phyloP scores from a whole-genome alignment of 768 basidiomycete species.

The Rhodosporidiobolus odoratus region DNA sequence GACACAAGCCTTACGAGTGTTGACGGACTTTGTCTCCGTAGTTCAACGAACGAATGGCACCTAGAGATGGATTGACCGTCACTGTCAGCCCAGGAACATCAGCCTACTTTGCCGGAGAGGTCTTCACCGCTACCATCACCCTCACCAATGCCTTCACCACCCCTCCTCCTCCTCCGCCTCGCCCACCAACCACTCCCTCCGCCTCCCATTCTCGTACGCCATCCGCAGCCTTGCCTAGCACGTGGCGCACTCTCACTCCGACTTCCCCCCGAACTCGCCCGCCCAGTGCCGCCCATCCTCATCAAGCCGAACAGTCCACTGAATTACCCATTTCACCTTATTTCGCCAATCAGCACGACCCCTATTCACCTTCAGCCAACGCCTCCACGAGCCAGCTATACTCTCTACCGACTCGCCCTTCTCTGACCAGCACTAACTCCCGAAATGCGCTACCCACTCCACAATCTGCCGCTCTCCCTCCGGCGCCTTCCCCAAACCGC shows the following conservation, averaged over 20 bases:
- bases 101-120: slow-evolving; percentile 88
- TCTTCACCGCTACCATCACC: slow-evolving; percentile 73
- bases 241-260: neutral
- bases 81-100: slow-evolving; percentile 64
- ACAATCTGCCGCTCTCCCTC: slow-evolving; percentile 31
- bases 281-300: slow-evolving; percentile 20
- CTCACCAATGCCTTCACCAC: slow-evolving; percentile 63
- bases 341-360: neutral
- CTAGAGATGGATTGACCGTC: slow-evolving; percentile 32
- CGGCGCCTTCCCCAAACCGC: slow-evolving; percentile 43
- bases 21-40: neutral
- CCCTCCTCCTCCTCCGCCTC: slow-evolving; percentile 53
- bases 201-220: neutral
- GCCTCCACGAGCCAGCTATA: slow-evolving; percentile 2
- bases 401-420: neutral
- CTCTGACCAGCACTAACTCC: neutral
- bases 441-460: slow-evolving; percentile 25
- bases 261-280: slow-evolving; percentile 1
- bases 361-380: neutral
- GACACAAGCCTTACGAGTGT: neutral
- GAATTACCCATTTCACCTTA: slow-evolving; percentile 20
- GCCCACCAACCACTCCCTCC: slow-evolving; percentile 41
- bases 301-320: slow-evolving; percentile 9
- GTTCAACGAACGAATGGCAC: neutral
- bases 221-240: neutral